Base-by-base conservation (phyloP, 1,139 yeast species). In the Suhomyces coccinellae region DNA sequence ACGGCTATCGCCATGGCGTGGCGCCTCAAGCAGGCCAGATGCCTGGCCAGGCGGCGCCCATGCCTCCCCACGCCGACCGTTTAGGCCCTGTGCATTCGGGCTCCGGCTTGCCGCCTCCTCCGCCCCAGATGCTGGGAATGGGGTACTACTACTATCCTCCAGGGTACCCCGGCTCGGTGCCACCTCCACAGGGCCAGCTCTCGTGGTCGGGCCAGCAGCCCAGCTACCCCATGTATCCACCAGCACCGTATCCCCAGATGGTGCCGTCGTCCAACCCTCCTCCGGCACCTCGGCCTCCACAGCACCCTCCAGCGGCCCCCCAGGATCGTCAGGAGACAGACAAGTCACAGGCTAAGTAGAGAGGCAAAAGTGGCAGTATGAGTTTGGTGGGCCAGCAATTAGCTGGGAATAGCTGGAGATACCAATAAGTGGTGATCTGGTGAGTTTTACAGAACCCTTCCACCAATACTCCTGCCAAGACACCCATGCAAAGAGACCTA, bases 1-100 rank as follows among this genome's bases (percentile, higher is more conserved):
- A 62, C 39, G 66, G 65, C 15, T 59, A 56, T 44, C 57, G 56
- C 17, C 53, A 33, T n/a, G 46, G 40, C 12, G 29, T 20, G 36
- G 22, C 47, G 31, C 43, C 36, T 9, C 33, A 43, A 20, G 39
- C 33, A 6, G 29, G 29, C 14, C 27, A 33, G 29, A 11, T 20
- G 14, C 7, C 46, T n/a, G 22, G 46, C 35, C 13, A 36, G 17
- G 6, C 38, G 3, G 32, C 24, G 2, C 38, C 16, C 22, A 16
- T 16, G 24, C 33, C 24, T 1, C 39, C 39, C 12, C 47, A 32
- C 3, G 48, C 34, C 8, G 44, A 28, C 6, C 50, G 29, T 11
- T 20, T 34, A 4, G 36, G 30, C 17, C 41, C 4, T 39, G 34
- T 17, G 43, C 38, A n/a, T 42, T 40, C 20, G 34, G 40, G 24